phyloP scores from a whole-genome alignment of 371 early-diverging fungal genomes.

The Saksenaea vasiformis region DNA sequence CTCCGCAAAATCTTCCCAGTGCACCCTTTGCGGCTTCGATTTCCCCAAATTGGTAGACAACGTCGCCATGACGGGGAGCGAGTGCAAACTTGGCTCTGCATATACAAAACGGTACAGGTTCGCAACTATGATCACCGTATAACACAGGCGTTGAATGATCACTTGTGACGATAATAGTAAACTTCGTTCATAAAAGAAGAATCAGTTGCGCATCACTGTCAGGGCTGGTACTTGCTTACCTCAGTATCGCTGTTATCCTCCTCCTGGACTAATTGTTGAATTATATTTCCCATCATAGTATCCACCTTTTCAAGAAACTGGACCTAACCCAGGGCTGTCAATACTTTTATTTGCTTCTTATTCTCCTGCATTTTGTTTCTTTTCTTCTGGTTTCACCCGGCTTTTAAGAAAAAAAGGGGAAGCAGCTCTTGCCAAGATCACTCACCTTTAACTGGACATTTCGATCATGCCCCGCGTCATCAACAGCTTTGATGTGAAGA shows the following conservation, averaged over 20 bases:
- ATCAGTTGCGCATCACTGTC: background rate
- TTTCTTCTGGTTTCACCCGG: background rate
- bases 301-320: constrained; percentile 48
- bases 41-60: constrained; percentile 34
- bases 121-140: constrained; percentile 54
- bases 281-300: constrained; percentile 39
- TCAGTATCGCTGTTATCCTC: constrained; percentile 14
- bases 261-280: constrained; percentile 18
- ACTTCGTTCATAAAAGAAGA: constrained; percentile 19
- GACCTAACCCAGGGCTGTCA: constrained; percentile 12
- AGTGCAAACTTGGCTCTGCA: constrained; percentile 14
- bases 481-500: constrained; percentile 58
- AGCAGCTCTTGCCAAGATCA: background rate
- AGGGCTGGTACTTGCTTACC: constrained; percentile 6
- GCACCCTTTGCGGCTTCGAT: constrained; percentile 28
- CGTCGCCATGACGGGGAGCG: constrained; percentile 18
- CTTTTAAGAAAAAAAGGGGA: background rate
- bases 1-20: constrained; percentile 49
- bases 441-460: constrained; percentile 37
- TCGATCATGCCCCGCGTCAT: constrained; percentile 56
- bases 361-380: background rate
- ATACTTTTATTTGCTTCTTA: background rate
- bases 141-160: constrained; percentile 56
- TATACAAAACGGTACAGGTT: constrained; percentile 52
- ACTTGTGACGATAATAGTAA: constrained; percentile 48